Evolutionary conservation across 2,329 filamentous ascomycete genomes (phyloP).

Genomic region (Uncinocarpus reesii): DNA sequence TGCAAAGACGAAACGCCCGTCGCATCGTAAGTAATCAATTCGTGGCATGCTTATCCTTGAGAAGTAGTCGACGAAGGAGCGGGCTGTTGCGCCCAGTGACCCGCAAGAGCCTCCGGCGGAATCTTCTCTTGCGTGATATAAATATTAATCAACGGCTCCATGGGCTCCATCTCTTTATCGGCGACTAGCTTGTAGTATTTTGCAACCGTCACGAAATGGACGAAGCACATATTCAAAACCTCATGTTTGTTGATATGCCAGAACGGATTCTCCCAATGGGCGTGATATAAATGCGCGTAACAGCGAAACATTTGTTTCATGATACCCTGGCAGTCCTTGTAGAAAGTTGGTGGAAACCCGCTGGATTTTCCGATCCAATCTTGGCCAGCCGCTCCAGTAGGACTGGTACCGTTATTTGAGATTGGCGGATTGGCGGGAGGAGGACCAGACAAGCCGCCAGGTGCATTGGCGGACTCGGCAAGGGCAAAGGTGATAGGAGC

Average conservation of each 20-base stretch:
- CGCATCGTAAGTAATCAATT: not conserved
- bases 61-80: slow-evolving; percentile 1
- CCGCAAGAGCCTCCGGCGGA: slow-evolving; percentile 51
- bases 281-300: slow-evolving; percentile 96
- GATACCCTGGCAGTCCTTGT: slow-evolving; percentile 82
- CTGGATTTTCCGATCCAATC: slow-evolving; percentile 84
- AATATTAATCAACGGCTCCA: slow-evolving; percentile 86
- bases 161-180: slow-evolving; percentile 84
- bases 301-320: slow-evolving; percentile 98
- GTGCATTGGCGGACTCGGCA: slow-evolving; percentile 42
- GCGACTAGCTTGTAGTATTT: slow-evolving; percentile 75
- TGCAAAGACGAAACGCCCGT: slow-evolving; percentile 7
- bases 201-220: slow-evolving; percentile 70
- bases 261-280: slow-evolving; percentile 77
- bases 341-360: slow-evolving; percentile 83
- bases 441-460: slow-evolving; percentile 30
- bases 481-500: slow-evolving; percentile 46
- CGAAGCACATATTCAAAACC: slow-evolving; percentile 78
- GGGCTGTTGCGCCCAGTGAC: slow-evolving; percentile 34
- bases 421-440: slow-evolving; percentile 44
- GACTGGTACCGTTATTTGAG: slow-evolving; percentile 28
- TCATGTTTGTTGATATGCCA: slow-evolving; percentile 64
- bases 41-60: slow-evolving; percentile 6
- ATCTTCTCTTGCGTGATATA: slow-evolving; percentile 85
- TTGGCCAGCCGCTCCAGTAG: slow-evolving; percentile 49